These are phyloP conservation scores for Colletotrichum somersetense DNA, from an alignment of 2,329 filamentous ascomycete genomes.

Conservation along the genomic window DNA sequence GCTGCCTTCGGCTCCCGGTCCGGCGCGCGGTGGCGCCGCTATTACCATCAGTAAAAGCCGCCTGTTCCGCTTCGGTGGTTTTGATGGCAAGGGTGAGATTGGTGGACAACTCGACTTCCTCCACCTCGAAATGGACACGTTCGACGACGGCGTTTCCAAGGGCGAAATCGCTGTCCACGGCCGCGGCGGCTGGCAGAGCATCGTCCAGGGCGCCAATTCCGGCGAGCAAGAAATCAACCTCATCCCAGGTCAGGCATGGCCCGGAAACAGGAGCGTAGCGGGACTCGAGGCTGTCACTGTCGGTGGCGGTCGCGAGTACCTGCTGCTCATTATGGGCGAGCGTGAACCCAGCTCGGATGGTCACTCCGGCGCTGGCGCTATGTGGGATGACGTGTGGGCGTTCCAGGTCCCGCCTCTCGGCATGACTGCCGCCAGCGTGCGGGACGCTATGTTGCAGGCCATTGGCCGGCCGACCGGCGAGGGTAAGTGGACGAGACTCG, in stretches of 20 bases:
- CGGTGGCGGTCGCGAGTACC: constrained; percentile 72
- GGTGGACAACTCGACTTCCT: constrained; percentile 79
- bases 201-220: constrained; percentile 54
- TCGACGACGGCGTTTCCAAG: constrained; percentile 62
- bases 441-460: constrained; percentile 66
- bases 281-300: constrained; percentile 67
- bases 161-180: constrained; percentile 65
- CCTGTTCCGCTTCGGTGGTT: constrained; percentile 85
- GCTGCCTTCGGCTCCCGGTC: constrained; percentile 75
- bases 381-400: constrained; percentile 72
- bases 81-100: constrained; percentile 76
- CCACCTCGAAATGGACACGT: constrained; percentile 67
- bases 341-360: constrained; percentile 61
- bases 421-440: constrained; percentile 67
- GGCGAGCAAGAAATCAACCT: constrained; percentile 53
- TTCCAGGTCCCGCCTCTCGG: constrained; percentile 70
- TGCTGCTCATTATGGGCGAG: constrained; percentile 73
- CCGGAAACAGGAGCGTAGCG: constrained; percentile 65
- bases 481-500: constrained; percentile 68
- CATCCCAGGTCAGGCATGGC: constrained; percentile 58
- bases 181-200: constrained; percentile 67
- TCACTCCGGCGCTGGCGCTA: constrained; percentile 65
- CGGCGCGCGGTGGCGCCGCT: constrained; percentile 74
- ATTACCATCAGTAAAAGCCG: constrained; percentile 74
- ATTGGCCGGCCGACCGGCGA: constrained; percentile 67